Evolutionary conservation across 2,329 filamentous ascomycete genomes (phyloP).

Genomic region (Aspergillus terreus): DNA sequence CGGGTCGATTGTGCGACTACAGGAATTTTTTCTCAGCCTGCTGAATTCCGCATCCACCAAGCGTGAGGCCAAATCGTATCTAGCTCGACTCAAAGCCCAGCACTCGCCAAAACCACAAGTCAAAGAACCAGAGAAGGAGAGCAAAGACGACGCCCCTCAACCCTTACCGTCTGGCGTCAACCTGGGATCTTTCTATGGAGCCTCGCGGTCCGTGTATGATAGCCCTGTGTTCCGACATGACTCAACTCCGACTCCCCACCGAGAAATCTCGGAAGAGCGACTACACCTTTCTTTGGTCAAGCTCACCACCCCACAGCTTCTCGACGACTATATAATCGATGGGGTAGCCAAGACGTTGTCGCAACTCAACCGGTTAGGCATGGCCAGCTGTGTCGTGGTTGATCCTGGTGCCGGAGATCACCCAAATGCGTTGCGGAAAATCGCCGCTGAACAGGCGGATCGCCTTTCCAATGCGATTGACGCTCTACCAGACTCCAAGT

Average conservation of each 20-base stretch:
- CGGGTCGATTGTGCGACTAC: neutral
- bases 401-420: conserved; percentile 57
- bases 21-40: conserved; percentile 84
- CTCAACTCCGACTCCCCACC: conserved; percentile 38
- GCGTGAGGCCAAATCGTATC: conserved; percentile 85
- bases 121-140: conserved; percentile 27
- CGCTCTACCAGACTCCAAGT: conserved; percentile 62
- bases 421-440: conserved; percentile 37
- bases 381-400: conserved; percentile 77
- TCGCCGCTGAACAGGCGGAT: conserved; percentile 61
- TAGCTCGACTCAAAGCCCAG: conserved; percentile 72
- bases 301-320: conserved; percentile 67
- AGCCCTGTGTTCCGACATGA: conserved; percentile 59
- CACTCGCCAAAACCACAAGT: conserved; percentile 30
- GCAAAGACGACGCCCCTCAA: conserved; percentile 12
- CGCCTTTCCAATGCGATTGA: conserved; percentile 74
- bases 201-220: conserved; percentile 55
- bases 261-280: conserved; percentile 44
- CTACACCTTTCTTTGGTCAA: conserved; percentile 84
- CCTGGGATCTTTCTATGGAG: conserved; percentile 58
- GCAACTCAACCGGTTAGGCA: conserved; percentile 76
- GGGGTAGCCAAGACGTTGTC: conserved; percentile 80
- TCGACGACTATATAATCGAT: conserved; percentile 64
- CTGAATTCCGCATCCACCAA: conserved; percentile 87
- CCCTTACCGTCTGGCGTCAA: conserved; percentile 51